phyloP scores from a whole-genome alignment of 169 alveolate genomes.

The Plasmodium malariae region DNA sequence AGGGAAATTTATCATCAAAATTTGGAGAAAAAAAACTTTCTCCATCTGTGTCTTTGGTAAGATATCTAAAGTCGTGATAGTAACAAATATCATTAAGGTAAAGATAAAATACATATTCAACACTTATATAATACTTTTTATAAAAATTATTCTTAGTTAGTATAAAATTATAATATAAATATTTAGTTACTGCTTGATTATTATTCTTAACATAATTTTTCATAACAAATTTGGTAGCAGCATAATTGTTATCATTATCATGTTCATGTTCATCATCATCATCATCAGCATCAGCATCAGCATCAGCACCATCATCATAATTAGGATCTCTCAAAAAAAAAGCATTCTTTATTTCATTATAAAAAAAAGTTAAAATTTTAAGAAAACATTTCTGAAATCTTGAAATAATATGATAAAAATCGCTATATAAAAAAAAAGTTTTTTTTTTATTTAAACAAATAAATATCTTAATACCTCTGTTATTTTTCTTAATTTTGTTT shows the following conservation, averaged over 20 bases:
- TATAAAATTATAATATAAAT: slow-evolving; percentile 15
- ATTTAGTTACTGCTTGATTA: slow-evolving; percentile 21
- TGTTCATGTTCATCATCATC: too few relatives aligned
- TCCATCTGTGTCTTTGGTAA: neutral
- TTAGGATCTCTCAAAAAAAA: slow-evolving; percentile 28
- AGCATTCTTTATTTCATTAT: slow-evolving; percentile 68
- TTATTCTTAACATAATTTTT: neutral
- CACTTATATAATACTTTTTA: slow-evolving; percentile 56
- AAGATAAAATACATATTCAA: slow-evolving; percentile 48
- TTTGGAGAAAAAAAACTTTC: too few relatives aligned
- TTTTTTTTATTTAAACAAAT: slow-evolving; percentile 66
- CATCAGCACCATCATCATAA: neutral
- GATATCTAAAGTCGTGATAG: slow-evolving; percentile 42
- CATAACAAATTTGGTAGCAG: neutral
- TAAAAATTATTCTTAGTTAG: slow-evolving; percentile 18
- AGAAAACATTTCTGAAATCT: slow-evolving; percentile 17
- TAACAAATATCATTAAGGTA: slow-evolving; percentile 59
- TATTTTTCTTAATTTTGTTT: slow-evolving; percentile 6
- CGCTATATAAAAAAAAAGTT: slow-evolving; percentile 2
- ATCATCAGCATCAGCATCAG: neutral
- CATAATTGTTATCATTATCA: neutral
- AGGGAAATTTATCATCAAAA: neutral
- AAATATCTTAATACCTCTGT: slow-evolving; percentile 52
- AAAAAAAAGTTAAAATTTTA: slow-evolving; percentile 32
- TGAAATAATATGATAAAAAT: slow-evolving; percentile 19